Evolutionary conservation across 495 filamentous ascomycete genomes (phyloP).

Genomic region (Penicillium angulare): DNA sequence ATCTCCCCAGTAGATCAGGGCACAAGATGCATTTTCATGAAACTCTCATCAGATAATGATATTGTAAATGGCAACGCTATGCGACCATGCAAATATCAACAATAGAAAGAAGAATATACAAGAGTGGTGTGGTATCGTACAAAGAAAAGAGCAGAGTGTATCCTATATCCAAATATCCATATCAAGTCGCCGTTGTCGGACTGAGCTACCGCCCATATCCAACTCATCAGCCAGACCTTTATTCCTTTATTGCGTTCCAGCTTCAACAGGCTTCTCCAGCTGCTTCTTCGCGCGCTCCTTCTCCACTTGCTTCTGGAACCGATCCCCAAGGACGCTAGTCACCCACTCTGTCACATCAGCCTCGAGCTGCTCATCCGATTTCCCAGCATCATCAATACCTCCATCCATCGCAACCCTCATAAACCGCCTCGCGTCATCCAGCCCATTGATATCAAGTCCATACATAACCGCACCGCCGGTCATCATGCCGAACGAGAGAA

Average conservation of each 20-base stretch:
- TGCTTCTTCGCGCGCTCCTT: constrained; percentile 31
- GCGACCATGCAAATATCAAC: constrained; percentile 1
- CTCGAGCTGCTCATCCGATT: constrained; percentile 58
- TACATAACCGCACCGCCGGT: constrained; percentile 62
- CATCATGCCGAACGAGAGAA: constrained; percentile 68
- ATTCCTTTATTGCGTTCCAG: too few species aligned
- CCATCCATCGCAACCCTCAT: constrained; percentile 49
- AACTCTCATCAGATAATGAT: neutral
- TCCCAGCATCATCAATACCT: constrained; percentile 36
- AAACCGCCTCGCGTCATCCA: constrained; percentile 65
- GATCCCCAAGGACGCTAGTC: constrained; percentile 57
- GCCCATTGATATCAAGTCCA: constrained; percentile 65
- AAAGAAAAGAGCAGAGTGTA: constrained; percentile 20
- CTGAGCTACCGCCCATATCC: too few species aligned
- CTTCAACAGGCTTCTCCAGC: neutral
- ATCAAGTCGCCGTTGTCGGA: too few species aligned
- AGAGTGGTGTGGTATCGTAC: constrained; percentile 12
- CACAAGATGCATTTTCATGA: neutral
- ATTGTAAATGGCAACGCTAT: constrained; percentile 8
- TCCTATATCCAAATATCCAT: constrained; percentile 1
- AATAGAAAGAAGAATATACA: constrained; percentile 16
- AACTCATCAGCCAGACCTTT: neutral
- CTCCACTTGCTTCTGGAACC: constrained; percentile 40
- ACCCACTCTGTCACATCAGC: constrained; percentile 71
- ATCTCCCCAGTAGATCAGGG: neutral